Evolutionary conservation across 768 basidiomycete species (phyloP), one percentile per base, ranked within the genome.

Genomic region (Hygrocybe punicea): DNA sequence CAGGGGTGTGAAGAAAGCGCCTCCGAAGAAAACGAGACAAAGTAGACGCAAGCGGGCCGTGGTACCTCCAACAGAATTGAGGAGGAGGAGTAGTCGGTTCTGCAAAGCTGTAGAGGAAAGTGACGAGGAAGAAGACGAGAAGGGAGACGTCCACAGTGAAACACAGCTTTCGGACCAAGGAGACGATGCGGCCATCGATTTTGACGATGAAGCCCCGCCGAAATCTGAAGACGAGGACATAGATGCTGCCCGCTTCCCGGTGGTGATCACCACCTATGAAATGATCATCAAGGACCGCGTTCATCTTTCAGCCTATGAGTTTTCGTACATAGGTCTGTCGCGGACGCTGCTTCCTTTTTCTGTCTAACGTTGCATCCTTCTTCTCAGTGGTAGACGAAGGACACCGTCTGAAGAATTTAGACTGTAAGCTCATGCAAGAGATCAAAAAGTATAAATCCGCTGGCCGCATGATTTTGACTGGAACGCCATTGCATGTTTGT

Each of bases 381-480:
- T 70, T 67, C 67, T 92, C 98, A 67, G 91, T 98, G 58, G 96
- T 99, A 2, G 93, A 95, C 67, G 93, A 96, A 72, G 93, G 96
- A 0, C 97, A 99, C 71, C 79, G 96, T 21, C 71, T 99, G 67
- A 98, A 98, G 77, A 99, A 99, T 65, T 77, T 96, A 57, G 84
- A 98, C 65, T 93, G 93, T 71, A 87, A 84, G 74, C 82, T 98
- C 14, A 91, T 98, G 72, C 80, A 81, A 57, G 93, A 96, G 70
- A 88, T 99, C 62, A 95, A 94, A 74, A 84, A 84, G 64, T 94
- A 93, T 67, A 75, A 77, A 1, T 86, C 86, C 53, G 92, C 89
- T 0, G 91, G 93, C 40, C 78, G 97, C 47, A 89, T 98, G 83
- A 89, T 99, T 57, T 73, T 99, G 59, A 98, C 95, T 1, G 97